Base-by-base conservation (phyloP, 2,329 filamentous ascomycete species). In the Pseudocercospora eumusae region DNA sequence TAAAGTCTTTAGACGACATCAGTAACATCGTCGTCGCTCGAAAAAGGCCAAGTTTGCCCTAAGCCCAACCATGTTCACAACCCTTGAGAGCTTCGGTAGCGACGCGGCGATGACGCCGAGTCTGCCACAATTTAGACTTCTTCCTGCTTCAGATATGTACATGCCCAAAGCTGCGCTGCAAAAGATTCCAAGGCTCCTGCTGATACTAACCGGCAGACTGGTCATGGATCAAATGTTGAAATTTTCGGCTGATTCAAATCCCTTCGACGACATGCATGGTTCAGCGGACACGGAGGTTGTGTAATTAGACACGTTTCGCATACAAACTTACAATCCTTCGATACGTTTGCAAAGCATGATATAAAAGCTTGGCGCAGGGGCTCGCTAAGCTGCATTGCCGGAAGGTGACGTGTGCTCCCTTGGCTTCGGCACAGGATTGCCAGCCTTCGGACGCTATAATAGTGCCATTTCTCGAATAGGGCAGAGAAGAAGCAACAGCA, bases 311-410 rank as follows among this genome's bases (percentile, higher is more conserved):
- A 44, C 40, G 40, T 44, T 44, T 20, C 42, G n/a, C 23, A 23
- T n/a, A n/a, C n/a, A n/a, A n/a, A n/a, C n/a, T n/a, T 11, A 23
- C n/a, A 45, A 45, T 20, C 42, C 21, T 23, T 20, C 21, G 42
- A n/a, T n/a, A 36, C 33, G 33, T 36, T 36, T 15, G 11, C 9
- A 27, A 9, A 11, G 13, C n/a, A 15, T n/a, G 33, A 36, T 36
- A n/a, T n/a, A n/a, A n/a, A 36, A 36, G 33, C 44, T 47, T 23
- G 44, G 44, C 44, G 44, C 44, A 47, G 18, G 44, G 44, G 21
- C 21, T 50, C 47, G 47, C 47, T 50, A 50, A 50, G 23, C 20
- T 50, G 47, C 47, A 50, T 23, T 50, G 23, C 47, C 47, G 47
- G 47, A 23, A 50, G 2, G 47, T 21, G 13, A 50, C 20, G 15